Percentiles rank a stretch among this genome's conserved stretches.
Evolutionary conservation across 2,329 filamentous ascomycete genomes (phyloP).

Genomic region (Tolypocladium nubicola): DNA sequence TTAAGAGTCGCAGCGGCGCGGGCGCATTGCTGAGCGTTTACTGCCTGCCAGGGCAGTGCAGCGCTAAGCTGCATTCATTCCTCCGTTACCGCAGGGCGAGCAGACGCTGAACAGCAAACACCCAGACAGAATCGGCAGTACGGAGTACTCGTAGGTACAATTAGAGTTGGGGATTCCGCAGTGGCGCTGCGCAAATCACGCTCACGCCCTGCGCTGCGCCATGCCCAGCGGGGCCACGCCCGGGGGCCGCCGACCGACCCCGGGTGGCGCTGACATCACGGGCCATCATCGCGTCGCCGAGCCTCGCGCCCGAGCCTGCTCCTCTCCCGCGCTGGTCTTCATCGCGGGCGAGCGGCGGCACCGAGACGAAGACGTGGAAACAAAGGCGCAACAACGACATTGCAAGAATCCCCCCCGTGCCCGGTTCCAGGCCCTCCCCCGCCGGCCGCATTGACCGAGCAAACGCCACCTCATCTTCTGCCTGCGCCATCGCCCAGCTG

Average conservation of each 20-base stretch:
- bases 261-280: neutral
- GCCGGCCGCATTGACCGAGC: neutral
- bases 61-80: neutral
- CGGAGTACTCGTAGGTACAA: neutral
- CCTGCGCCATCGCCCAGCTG: neutral
- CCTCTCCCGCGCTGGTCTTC: neutral
- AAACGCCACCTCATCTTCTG: neutral
- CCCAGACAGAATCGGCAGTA: neutral
- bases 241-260: neutral
- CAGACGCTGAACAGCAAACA: neutral
- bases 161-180: neutral
- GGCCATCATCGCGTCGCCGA: neutral
- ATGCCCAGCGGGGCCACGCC: neutral
- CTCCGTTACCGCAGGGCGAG: neutral
- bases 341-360: neutral
- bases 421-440: neutral
- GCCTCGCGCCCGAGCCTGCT: neutral
- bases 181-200: neutral
- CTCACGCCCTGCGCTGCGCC: neutral
- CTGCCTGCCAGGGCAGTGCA: neutral
- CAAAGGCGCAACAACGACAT: too few species aligned
- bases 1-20: neutral
- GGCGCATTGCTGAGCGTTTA: neutral
- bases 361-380: neutral
- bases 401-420: neutral